Evolutionary conservation across 345 rosid genomes (phyloP).

Genomic region (Rhodamnia argentea): DNA sequence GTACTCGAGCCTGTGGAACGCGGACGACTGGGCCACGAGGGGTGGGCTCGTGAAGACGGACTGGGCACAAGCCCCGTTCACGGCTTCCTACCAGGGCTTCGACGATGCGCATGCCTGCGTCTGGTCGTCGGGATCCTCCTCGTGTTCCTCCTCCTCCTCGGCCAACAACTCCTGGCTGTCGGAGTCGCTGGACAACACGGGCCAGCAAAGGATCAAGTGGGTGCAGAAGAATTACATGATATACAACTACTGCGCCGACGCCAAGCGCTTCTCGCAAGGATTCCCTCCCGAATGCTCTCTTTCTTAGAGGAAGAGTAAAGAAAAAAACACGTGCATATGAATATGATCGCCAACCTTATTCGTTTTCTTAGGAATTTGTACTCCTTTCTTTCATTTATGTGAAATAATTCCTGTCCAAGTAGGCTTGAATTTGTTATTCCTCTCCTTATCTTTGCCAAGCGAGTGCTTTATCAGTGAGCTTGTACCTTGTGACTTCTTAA

Average conservation of each 20-base stretch:
- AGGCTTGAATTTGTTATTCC: background rate
- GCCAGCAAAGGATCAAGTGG: conserved; percentile 21
- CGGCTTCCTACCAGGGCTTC: background rate
- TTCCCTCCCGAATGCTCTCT: conserved; percentile 32
- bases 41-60: background rate
- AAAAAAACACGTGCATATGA: background rate
- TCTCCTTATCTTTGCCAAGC: background rate
- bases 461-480: background rate
- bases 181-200: conserved; percentile 18
- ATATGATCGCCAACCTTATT: background rate
- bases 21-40: background rate
- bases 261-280: conserved; percentile 35
- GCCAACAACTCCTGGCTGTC: background rate
- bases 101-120: background rate
- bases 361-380: background rate
- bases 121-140: conserved; percentile 6
- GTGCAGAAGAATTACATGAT: conserved; percentile 45
- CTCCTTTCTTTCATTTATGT: background rate
- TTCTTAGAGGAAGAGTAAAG: background rate
- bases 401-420: background rate
- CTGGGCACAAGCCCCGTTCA: background rate
- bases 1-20: background rate
- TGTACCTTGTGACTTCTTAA: background rate
- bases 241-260: conserved; percentile 37
- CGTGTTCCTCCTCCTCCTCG: conserved; percentile 20